These are phyloP conservation scores for Paxillus rubicundulus DNA, from an alignment of 768 basidiomycete genomes.

Conservation along the genomic window DNA sequence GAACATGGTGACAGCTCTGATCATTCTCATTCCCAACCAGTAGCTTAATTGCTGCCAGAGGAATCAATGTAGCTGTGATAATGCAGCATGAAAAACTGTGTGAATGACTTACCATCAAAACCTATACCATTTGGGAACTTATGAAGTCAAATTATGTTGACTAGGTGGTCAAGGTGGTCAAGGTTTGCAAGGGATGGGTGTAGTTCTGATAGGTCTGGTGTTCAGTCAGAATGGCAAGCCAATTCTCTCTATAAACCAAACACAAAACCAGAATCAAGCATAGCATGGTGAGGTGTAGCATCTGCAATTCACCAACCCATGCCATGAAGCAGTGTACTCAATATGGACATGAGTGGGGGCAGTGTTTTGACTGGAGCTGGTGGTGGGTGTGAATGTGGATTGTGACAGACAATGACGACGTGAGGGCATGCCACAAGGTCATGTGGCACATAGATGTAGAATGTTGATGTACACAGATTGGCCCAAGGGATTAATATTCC, in stretches of 20 bases:
- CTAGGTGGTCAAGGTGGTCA: constrained; percentile 22
- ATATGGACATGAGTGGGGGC: constrained; percentile 7
- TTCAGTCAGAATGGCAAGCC: constrained; percentile 9
- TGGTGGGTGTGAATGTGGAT: constrained; percentile 10
- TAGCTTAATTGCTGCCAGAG: not conserved
- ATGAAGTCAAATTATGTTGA: constrained; percentile 14
- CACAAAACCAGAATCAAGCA: constrained; percentile 25
- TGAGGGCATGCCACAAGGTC: constrained; percentile 7
- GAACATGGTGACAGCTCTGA: constrained; percentile 11
- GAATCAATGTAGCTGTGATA: not conserved
- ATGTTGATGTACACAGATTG: not conserved
- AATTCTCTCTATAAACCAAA: constrained; percentile 7
- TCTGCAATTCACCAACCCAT: constrained; percentile 29
- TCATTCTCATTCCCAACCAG: not conserved
- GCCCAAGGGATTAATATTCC: constrained; percentile 7
- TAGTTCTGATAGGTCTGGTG: constrained; percentile 8
- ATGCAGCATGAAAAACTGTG: too few relatives aligned
- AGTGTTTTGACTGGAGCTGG: constrained; percentile 6
- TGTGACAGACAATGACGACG: constrained; percentile 6
- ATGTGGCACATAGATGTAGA: constrained; percentile 9
- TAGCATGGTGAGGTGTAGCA: constrained; percentile 23
- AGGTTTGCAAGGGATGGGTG: constrained; percentile 21
- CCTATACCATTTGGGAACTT: constrained; percentile 24
- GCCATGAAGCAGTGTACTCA: constrained; percentile 9
- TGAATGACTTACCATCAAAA: constrained; percentile 16